Evolutionary conservation across 1,284 basidiomycete species (phyloP).

Genomic region (Austropuccinia psidii): DNA sequence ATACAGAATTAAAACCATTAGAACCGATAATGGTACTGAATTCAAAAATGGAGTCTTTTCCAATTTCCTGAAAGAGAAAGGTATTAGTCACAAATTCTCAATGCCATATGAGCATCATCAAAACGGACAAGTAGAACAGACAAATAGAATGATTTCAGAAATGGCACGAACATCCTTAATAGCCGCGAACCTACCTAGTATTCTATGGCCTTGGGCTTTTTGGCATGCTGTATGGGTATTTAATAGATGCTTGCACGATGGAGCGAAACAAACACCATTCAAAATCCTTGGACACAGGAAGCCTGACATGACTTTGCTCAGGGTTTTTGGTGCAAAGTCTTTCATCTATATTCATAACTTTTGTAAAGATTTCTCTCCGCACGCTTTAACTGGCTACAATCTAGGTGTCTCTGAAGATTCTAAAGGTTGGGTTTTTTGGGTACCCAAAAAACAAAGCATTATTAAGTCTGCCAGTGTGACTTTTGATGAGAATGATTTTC

Average conservation of each 20-base stretch:
- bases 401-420: neutral
- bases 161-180: constrained; percentile 1
- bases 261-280: neutral
- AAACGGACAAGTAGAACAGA: neutral
- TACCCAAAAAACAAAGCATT: no score
- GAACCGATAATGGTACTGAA: neutral
- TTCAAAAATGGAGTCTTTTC: neutral
- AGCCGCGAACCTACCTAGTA: neutral
- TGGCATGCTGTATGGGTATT: neutral
- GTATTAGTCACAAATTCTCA: neutral
- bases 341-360: neutral
- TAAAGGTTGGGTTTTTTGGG: constrained; percentile 2
- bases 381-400: neutral
- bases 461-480: no score
- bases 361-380: neutral
- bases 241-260: neutral
- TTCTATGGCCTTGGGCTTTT: neutral
- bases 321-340: neutral
- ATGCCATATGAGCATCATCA: constrained; percentile 5
- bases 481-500: no score
- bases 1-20: neutral
- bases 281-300: no score
- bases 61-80: neutral
- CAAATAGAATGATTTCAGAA: neutral
- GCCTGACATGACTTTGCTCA: neutral